phyloP scores from a whole-genome alignment of 208 protist genomes.

The Strigomonas galati region DNA sequence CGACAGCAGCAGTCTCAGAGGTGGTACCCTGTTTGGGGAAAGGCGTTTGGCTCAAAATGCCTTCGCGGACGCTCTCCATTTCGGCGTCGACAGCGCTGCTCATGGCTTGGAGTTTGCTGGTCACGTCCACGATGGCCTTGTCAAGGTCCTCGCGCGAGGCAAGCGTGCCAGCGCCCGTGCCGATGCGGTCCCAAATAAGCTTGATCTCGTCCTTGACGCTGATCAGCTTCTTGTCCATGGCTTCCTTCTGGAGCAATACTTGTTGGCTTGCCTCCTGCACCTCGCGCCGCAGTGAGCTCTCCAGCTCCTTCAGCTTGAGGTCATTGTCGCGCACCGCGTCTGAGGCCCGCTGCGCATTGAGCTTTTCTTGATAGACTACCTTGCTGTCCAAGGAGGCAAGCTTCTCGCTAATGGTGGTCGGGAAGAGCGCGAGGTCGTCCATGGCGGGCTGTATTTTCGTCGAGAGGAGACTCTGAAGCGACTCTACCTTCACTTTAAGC shows the following conservation, averaged over 20 bases:
- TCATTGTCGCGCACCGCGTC: constrained; percentile 3
- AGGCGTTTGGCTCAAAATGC: background rate
- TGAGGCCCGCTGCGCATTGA: constrained; percentile 14
- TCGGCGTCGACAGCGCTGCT: constrained; percentile 5
- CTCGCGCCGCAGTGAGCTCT: constrained; percentile 7
- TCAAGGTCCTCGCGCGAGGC: constrained; percentile 3
- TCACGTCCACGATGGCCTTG: background rate
- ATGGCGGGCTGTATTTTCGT: background rate
- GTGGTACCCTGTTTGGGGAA: background rate
- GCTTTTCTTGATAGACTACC: constrained; percentile 17
- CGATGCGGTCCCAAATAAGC: constrained; percentile 1
- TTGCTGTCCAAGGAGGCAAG: constrained; percentile 12
- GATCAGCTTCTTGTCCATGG: constrained; percentile 10
- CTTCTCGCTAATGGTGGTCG: background rate
- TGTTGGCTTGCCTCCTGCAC: constrained; percentile 6
- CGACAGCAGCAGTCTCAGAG: background rate
- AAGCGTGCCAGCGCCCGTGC: background rate
- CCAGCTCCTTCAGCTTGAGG: constrained; percentile 23
- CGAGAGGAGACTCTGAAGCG: constrained; percentile 2
- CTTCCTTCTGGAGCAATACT: constrained; percentile 7
- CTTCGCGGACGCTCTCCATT: constrained; percentile 1
- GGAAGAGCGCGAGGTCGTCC: background rate
- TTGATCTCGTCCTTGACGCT: constrained; percentile 2
- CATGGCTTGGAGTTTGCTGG: background rate
- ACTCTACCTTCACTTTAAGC: constrained; percentile 11